These are phyloP conservation scores for Boletus reticulatus DNA, from an alignment of 768 basidiomycete species.

Conservation along the genomic window DNA sequence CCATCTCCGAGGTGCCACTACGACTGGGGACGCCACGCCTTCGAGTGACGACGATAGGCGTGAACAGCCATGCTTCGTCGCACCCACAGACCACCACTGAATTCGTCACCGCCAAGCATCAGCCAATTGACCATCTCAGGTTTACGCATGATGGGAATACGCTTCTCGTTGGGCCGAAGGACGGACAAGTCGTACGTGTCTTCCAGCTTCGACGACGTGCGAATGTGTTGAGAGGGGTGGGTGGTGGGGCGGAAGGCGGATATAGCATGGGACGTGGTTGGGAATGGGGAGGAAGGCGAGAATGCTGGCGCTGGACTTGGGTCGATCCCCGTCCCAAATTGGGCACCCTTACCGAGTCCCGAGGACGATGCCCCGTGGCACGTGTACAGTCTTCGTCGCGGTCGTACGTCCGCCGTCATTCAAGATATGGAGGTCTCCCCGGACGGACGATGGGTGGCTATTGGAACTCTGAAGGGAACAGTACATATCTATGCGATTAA, in stretches of 20 bases:
- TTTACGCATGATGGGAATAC: slow-evolving; percentile 36
- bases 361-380: slow-evolving; percentile 42
- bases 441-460: slow-evolving; percentile 67
- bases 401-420: slow-evolving; percentile 65
- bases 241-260: background rate
- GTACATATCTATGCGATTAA: slow-evolving; percentile 75
- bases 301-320: background rate
- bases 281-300: background rate
- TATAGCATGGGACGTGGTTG: background rate
- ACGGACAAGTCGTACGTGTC: slow-evolving; percentile 52
- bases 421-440: slow-evolving; percentile 41
- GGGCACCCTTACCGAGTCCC: background rate
- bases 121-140: slow-evolving; percentile 43
- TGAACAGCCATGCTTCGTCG: slow-evolving; percentile 1
- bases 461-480: slow-evolving; percentile 62
- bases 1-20: slow-evolving; percentile 16
- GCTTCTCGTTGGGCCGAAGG: slow-evolving; percentile 40
- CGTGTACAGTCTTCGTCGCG: slow-evolving; percentile 66
- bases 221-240: slow-evolving; percentile 12
- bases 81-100: slow-evolving; percentile 17
- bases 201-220: slow-evolving; percentile 39
- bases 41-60: slow-evolving; percentile 13
- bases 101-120: slow-evolving; percentile 42
- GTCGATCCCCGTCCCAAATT: background rate
- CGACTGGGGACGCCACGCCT: slow-evolving; percentile 17